Evolutionary conservation across 345 rosid species (phyloP), one percentile per base, ranked within the genome.

Genomic region (Citrus hindsii): DNA sequence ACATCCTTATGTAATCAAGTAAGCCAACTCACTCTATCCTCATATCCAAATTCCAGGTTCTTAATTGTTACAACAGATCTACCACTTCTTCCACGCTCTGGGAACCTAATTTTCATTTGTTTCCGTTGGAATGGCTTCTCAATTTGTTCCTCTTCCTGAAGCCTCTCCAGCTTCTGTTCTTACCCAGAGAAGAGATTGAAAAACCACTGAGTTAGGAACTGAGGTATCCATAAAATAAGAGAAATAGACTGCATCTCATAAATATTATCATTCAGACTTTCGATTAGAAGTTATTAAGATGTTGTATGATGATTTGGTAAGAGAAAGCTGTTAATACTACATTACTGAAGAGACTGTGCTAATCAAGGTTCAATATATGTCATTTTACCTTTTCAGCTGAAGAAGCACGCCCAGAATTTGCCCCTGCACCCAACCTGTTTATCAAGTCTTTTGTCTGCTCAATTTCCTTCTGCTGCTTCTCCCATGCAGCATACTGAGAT

Each of bases 61-160:
- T 88, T 93, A 63, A 93, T 62, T 10, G 75, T 75, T 33, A 84
- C 84, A 74, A 93, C 98, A 30, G 86, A 87, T 83, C 91, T 90
- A 75, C 99, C 99, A 84, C 99, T 93, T 58, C 89, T 85, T 71
- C 99, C 99, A 65, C 94, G 92, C 87, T 95, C 99, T 6, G 98
- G 98, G 83, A 95, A 93, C 88, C 93, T 91, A 53, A 95, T 95
- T 80, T 92, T 95, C 98, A 95, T 92, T 77, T 91, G 96, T 68
- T 95, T 95, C 68, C 96, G 84, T 74, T 90, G 88, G 82, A 91
- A 95, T 76, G 99, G 99, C 88, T 93, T 95, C 89, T 92, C 96
- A 82, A 95, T 83, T 79, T 84, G 93, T 73, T 87, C 96, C 79
- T 87, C 92, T 79, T 93, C 99, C 81, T 87, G 86, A 75, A 95